Evolutionary conservation across 1,284 basidiomycete genomes (phyloP), one percentile per base, ranked within the genome.

Genomic region (Malassezia pachydermatis): DNA sequence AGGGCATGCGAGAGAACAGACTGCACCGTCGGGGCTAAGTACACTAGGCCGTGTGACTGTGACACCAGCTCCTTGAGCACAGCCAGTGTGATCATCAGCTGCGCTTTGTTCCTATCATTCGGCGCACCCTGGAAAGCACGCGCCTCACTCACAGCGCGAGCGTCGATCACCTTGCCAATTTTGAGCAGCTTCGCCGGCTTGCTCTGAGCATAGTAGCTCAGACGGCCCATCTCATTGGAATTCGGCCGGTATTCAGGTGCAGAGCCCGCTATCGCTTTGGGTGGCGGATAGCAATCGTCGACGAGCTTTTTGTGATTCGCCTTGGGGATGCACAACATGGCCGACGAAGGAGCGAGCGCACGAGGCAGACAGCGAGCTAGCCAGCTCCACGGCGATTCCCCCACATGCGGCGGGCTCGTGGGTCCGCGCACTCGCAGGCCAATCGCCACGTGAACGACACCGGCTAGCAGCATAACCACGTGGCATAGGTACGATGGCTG

Each of bases 161-260:
- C 85, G 71, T 90, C 84, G 41, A 98, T 76, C 69, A 89, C 86
- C 46, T 77, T 77, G 13, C 83, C 83, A 25, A 96, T 78, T 70
- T 92, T 92, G 51, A 82, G 78, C 20, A 95, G 78, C 75, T 94
- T 92, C 27, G 84, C 83, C 1, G 89, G 87, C 62, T 84, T 82
- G 73, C 90, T 88, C 10, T 83, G 81, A 9, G 86, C 88, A 77
- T 88, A 90, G 75, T 95, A 95, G 4, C 86, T 87, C 54, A 98
- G 78, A 38, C 84, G 82, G 46, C 86, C 88, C 27, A 95, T 78
- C 67, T 95, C 89, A 72, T 94, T 89, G 39, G 61, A 54, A 48
- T 70, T 72, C 39, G 70, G 67, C 25, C 67, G 56, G 47, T 83
- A 92, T 47, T 86, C 84, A 28, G 86, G 83, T 22, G 79, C 84